Evolutionary conservation across 441 rosid genomes (phyloP), one percentile per base, ranked within the genome.

Genomic region (Croton setiger): DNA sequence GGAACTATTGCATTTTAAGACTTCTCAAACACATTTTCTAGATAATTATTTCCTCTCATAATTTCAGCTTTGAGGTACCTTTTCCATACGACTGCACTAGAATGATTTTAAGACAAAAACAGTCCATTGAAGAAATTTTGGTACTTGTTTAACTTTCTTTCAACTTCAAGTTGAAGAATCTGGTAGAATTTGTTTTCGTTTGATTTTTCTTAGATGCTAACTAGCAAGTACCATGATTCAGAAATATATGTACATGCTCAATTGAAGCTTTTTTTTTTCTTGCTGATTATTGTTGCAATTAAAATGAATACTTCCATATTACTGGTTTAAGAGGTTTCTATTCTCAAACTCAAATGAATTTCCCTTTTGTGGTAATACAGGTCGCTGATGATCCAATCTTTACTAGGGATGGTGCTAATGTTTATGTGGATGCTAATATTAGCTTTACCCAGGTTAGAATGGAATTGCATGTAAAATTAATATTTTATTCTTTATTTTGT

Each of bases 401-500:
- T 84, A 44, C 90, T 17, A 85, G 96, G 82, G 91, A 94, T 60
- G 96, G 98, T 70, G 89, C 95, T 69, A 96, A 94, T 87, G 66
- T 94, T 33, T 91, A 86, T 60, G 93, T 91, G 76, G 88, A 87
- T 78, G 85, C 89, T 73, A 83, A 86, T 72, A 88, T 94, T 76
- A 89, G 91, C 87, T 88, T 94, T 80, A 88, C 90, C 60, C 92
- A 91, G 75, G 97, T 94, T 79, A 87, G 96, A 76, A 62, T 60
- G 64, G 58, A 59, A 47, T 43, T 64, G 48, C 47, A 4, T 61
- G 68, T 35, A 53, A 69, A 76, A 39, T 41, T 41, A 51, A 60
- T 62, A 56, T 53, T 27, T 57, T 69, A 14, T 73, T 20, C 12
- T 33, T 60, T 8, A 53, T 51, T 70, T 43, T 13, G 55, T 73